phyloP scores from a whole-genome alignment of 176 grass and related monocot genomes.

The Carex cristatella region DNA sequence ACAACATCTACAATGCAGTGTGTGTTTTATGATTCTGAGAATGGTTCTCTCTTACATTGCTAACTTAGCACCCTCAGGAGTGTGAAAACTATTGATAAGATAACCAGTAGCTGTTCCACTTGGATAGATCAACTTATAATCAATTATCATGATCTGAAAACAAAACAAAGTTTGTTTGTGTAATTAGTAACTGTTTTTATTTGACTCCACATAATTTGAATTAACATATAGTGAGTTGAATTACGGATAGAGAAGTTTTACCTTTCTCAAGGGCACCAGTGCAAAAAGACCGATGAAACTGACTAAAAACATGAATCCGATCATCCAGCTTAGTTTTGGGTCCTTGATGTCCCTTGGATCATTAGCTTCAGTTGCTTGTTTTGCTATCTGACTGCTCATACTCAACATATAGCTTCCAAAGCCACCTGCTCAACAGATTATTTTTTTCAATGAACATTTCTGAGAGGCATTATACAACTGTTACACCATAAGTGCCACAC shows the following conservation, averaged over 20 bases:
- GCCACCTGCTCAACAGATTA: conserved; percentile 43
- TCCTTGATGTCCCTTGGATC: conserved; percentile 69
- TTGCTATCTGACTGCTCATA: conserved; percentile 74
- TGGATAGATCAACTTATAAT: conserved; percentile 86
- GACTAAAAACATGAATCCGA: conserved; percentile 80
- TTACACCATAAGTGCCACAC: neutral
- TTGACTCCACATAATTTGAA: neutral
- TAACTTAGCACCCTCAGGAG: conserved; percentile 48
- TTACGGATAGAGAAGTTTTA: conserved; percentile 5
- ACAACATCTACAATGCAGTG: neutral
- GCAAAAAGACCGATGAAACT: conserved; percentile 82
- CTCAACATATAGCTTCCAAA: conserved; percentile 80
- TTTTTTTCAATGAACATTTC: neutral
- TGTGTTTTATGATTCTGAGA: neutral
- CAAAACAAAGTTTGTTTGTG: neutral
- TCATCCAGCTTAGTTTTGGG: conserved; percentile 82
- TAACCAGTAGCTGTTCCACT: conserved; percentile 82
- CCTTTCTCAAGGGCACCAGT: conserved; percentile 87
- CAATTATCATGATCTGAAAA: conserved; percentile 78
- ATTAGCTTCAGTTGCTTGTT: conserved; percentile 54
- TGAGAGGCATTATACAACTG: neutral
- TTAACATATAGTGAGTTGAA: neutral
- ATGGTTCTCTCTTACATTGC: conserved; percentile 37
- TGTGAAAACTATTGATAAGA: conserved; percentile 90
- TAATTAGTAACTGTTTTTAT: neutral